Evolutionary conservation across 2,329 filamentous ascomycete species (phyloP), one percentile per base, ranked within the genome.

Genomic region (Cercospora sesami): DNA sequence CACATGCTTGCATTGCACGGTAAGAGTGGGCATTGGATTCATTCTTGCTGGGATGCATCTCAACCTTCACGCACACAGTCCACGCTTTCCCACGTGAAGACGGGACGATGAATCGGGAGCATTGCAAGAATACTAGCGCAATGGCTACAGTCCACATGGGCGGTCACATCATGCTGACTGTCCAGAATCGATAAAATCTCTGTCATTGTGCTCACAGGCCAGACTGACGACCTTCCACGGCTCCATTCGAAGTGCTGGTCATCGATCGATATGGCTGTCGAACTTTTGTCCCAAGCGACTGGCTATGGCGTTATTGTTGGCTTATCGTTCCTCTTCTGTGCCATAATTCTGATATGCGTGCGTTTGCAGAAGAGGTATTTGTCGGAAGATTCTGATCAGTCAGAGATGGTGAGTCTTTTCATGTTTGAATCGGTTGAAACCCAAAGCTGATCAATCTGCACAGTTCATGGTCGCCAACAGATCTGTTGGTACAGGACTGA

Each of bases 401-500:
- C 33, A 14, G 33, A 36, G 33, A 36, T 36, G 33, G 33, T 14
- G 5, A 4, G 33, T 36, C 16, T 12, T 14, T 36, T 14, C 12
- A 36, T 16, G 12, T 16, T 36, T 14, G 33, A 36, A 16, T 12
- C 5, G 33, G 16, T 36, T 14, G n/a, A n/a, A 36, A 36, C 9
- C 9, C 14, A 36, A 3, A 12, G 33, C 33, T 36, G 10, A 36
- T 2, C 6, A 14, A 36, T 36, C 4, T 36, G 33, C 33, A 36
- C 33, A 36, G 33, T 36, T 36, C 33, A 36, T 81, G 77, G 77
- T 79, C 5, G 73, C 75, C 16, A 76, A 76, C 59, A 63, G 75
- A 14, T 73, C 71, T 1, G 73, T 77, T 30, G 71, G 72, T 1
- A 76, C 73, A 3, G 75, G 75, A 5, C 58, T 77, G 63, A 77